These are phyloP conservation scores for Coprinellus aureogranulatus DNA, from an alignment of 768 basidiomycete genomes.

Conservation along the genomic window DNA sequence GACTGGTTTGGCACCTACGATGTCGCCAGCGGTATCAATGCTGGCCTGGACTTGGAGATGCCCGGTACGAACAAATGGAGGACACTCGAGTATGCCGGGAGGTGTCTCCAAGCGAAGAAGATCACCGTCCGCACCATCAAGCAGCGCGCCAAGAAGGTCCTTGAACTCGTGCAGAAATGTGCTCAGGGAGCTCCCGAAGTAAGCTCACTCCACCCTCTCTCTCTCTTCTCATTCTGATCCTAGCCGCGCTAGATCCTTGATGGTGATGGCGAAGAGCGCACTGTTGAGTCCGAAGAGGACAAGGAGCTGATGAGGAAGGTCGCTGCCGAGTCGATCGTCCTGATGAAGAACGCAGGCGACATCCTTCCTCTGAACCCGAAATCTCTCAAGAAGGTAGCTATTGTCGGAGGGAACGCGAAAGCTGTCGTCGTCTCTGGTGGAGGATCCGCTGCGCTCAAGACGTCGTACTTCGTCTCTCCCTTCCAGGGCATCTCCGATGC, in stretches of 20 bases:
- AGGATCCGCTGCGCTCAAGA: conserved; percentile 69
- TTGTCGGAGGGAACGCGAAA: conserved; percentile 74
- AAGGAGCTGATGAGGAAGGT: conserved; percentile 61
- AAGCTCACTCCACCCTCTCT: conserved; percentile 6
- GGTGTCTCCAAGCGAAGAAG: conserved; percentile 60
- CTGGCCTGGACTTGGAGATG: conserved; percentile 82
- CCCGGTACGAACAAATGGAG: conserved; percentile 77
- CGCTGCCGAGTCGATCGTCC: conserved; percentile 70
- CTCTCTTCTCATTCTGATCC: background rate
- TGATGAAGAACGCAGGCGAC: conserved; percentile 65
- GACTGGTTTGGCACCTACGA: conserved; percentile 82
- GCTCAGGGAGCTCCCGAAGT: conserved; percentile 68
- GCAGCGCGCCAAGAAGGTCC: conserved; percentile 61
- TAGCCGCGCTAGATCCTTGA: conserved; percentile 54
- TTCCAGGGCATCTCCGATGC: conserved; percentile 72
- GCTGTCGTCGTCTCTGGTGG: conserved; percentile 63
- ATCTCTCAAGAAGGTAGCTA: conserved; percentile 64
- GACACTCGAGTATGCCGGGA: conserved; percentile 61
- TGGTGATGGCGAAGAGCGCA: conserved; percentile 67
- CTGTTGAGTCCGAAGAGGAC: conserved; percentile 59
- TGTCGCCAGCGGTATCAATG: conserved; percentile 61
- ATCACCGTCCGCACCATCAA: conserved; percentile 63
- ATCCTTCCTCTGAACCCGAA: conserved; percentile 52
- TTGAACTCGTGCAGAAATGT: conserved; percentile 69
- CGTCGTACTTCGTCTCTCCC: conserved; percentile 74